These are phyloP conservation scores for Naganishia randhawae DNA, from an alignment of 768 basidiomycete species.

Conservation along the genomic window DNA sequence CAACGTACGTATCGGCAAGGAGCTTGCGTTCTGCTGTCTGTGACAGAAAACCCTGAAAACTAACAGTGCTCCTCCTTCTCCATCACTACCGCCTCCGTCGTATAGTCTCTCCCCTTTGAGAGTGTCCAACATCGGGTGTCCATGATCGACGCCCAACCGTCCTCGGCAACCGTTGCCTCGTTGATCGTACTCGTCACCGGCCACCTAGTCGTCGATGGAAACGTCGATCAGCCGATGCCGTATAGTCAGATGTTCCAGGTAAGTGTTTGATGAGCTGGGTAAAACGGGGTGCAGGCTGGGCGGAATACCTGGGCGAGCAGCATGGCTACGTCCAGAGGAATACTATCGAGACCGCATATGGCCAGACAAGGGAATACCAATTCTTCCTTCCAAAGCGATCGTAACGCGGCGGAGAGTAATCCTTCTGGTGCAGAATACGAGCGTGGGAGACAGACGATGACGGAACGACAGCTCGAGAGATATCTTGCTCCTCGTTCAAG, in stretches of 20 bases:
- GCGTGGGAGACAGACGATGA: too few species aligned
- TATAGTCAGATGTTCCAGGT: conserved; percentile 89
- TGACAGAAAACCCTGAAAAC: neutral
- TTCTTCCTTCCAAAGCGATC: too few species aligned
- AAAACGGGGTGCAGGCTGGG: neutral
- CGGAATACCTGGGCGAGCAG: neutral
- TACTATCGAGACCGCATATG: too few species aligned
- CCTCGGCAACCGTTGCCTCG: conserved; percentile 59
- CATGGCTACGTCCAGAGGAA: too few species aligned
- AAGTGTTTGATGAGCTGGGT: conserved; percentile 13
- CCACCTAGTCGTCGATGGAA: conserved; percentile 70
- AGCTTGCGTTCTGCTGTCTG: neutral
- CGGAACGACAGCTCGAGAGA: too few species aligned
- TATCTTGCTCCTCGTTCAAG: too few species aligned
- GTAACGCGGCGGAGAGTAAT: too few species aligned
- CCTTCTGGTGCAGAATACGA: too few species aligned
- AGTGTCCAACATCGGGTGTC: conserved; percentile 75
- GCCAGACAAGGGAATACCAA: too few species aligned
- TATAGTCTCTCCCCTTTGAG: conserved; percentile 72
- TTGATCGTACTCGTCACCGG: conserved; percentile 86
- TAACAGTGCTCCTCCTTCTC: neutral
- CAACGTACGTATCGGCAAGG: conserved; percentile 55
- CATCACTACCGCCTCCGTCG: neutral
- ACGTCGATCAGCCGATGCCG: conserved; percentile 68
- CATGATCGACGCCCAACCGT: conserved; percentile 85